These are phyloP conservation scores for Monosporozyma solicola DNA, from an alignment of 805 yeast genomes.

Conservation along the genomic window DNA sequence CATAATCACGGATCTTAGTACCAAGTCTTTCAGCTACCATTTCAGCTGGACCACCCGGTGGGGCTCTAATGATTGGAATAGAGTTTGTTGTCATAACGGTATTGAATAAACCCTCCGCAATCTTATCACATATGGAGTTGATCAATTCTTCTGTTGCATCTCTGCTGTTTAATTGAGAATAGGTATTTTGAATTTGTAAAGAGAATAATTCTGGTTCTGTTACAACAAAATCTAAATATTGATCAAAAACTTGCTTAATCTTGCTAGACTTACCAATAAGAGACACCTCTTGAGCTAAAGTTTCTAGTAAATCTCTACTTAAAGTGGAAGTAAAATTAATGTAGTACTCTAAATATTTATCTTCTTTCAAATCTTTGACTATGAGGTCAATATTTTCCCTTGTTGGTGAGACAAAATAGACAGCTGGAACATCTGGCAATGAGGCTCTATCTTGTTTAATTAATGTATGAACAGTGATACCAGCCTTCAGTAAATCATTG, in stretches of 20 bases:
- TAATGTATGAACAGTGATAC: constrained; percentile 82
- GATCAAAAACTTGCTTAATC: constrained; percentile 87
- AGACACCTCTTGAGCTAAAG: constrained; percentile 77
- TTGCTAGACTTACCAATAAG: constrained; percentile 57
- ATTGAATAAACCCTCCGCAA: constrained; percentile 76
- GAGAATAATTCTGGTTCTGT: constrained; percentile 89
- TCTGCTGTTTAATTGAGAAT: constrained; percentile 62
- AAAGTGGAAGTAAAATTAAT: constrained; percentile 81
- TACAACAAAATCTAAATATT: constrained; percentile 83
- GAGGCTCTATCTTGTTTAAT: constrained; percentile 67
- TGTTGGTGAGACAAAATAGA: constrained; percentile 87
- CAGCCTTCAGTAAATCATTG: constrained; percentile 80
- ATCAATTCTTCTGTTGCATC: constrained; percentile 66
- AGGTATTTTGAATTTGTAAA: constrained; percentile 57
- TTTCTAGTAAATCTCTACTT: constrained; percentile 72
- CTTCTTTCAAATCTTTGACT: constrained; percentile 61
- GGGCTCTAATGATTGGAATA: constrained; percentile 86
- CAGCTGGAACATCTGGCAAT: constrained; percentile 88
- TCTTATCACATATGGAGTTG: constrained; percentile 52
- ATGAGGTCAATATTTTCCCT: constrained; percentile 61
- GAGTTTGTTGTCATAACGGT: constrained; percentile 66
- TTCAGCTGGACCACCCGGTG: constrained; percentile 92
- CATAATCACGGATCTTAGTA: constrained; percentile 73
- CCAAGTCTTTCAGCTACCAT: constrained; percentile 84
- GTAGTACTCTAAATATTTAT: constrained; percentile 69